Percentiles rank a stretch among this genome's conserved stretches.
Evolutionary conservation across 1,284 basidiomycete species (phyloP).

Genomic region (Tilletia walkeri): DNA sequence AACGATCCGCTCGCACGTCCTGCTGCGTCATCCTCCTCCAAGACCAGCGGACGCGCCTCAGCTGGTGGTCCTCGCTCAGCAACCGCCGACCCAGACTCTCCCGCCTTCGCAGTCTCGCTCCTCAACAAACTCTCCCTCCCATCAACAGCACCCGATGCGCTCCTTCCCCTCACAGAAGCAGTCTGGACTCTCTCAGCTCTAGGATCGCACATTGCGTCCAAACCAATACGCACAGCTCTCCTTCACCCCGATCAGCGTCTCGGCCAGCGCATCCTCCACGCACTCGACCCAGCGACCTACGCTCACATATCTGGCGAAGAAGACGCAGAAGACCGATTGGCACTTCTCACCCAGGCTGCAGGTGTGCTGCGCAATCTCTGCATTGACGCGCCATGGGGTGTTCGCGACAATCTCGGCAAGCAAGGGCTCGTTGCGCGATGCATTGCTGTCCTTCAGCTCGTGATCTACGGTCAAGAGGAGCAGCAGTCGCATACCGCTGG

Average conservation of each 20-base stretch:
- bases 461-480: slow-evolving; percentile 21
- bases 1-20: slow-evolving; percentile 11
- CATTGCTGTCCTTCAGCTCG: slow-evolving; percentile 19
- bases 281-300: slow-evolving; percentile 32
- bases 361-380: slow-evolving; percentile 53
- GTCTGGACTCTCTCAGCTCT: slow-evolving; percentile 52
- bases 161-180: slow-evolving; percentile 29
- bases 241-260: slow-evolving; percentile 40
- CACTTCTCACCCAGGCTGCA: slow-evolving; percentile 37
- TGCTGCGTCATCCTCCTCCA: not conserved
- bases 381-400: slow-evolving; percentile 38
- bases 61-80: not conserved
- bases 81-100: not conserved
- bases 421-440: slow-evolving; percentile 32
- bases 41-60: not conserved
- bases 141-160: not conserved
- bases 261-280: slow-evolving; percentile 39
- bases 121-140: slow-evolving; percentile 14
- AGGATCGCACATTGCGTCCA: slow-evolving; percentile 36
- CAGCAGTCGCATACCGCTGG: slow-evolving; percentile 21
- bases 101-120: slow-evolving; percentile 11
- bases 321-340: not conserved
- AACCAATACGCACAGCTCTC: slow-evolving; percentile 26
- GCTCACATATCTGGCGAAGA: not conserved
- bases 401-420: slow-evolving; percentile 38